Conservation (phyloP, 2,329 filamentous ascomycete genomes). For the Diaporthe citrichinensis region DNA sequence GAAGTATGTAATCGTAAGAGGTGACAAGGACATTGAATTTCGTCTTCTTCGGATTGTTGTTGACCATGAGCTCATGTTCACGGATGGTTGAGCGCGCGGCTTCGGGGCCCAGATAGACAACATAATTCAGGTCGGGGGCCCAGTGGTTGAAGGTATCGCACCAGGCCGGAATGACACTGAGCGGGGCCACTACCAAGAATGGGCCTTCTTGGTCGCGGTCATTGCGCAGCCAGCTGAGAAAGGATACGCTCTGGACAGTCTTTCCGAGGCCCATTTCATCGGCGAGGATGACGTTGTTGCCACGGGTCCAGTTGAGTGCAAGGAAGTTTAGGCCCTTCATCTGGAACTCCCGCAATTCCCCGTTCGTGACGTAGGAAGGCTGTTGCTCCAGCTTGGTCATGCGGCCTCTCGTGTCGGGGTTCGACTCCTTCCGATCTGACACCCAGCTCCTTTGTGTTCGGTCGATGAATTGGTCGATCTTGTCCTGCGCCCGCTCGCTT, state of each 20-base stretch:
- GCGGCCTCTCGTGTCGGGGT: conserved; percentile 79
- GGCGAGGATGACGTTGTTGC: conserved; percentile 95
- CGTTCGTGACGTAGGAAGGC: conserved; percentile 86
- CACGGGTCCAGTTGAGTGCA: conserved; percentile 94
- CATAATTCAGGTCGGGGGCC: conserved; percentile 96
- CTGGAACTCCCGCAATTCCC: conserved; percentile 92
- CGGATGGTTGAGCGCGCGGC: conserved; percentile 88
- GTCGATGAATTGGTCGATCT: conserved; percentile 93
- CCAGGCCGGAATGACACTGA: conserved; percentile 98
- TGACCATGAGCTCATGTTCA: conserved; percentile 89
- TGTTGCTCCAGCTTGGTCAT: conserved; percentile 84
- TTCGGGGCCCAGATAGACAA: conserved; percentile 94
- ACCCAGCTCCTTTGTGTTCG: conserved; percentile 84
- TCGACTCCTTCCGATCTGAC: conserved; percentile 85
- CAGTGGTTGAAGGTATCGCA: conserved; percentile 97
- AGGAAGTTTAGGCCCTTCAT: conserved; percentile 95
- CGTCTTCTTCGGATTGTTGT: conserved; percentile 87
- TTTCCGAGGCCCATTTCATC: conserved; percentile 99
- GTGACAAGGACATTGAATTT: conserved; percentile 99
- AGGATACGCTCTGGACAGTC: conserved; percentile 96
- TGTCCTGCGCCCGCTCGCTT: conserved; percentile 83
- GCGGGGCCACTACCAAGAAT: conserved; percentile 95
- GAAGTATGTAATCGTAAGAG: conserved; percentile 95
- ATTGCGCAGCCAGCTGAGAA: conserved; percentile 97
- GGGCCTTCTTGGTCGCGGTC: conserved; percentile 91